A percentile compares a stretch with the other conserved stretches of the same genome.
These are phyloP conservation scores for Pseudogymnoascus sp. DNA, from an alignment of 2,329 filamentous ascomycete genomes.

Conservation along the genomic window DNA sequence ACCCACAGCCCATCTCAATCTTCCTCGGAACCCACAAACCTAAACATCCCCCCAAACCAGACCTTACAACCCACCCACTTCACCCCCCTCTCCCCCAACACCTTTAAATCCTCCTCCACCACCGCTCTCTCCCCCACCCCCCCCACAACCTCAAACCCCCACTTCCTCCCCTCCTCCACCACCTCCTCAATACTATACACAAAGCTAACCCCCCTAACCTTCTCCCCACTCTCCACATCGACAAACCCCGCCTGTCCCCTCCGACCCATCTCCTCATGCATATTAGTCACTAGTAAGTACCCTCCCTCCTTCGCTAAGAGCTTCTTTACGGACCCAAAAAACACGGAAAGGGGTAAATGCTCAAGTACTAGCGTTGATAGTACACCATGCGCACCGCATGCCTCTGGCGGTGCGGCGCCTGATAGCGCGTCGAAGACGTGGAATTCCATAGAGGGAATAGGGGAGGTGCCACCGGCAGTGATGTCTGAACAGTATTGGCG, in stretches of 20 bases:
- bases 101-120: conserved; percentile 33
- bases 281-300: conserved; percentile 53
- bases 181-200: conserved; percentile 44
- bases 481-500: conserved; percentile 16
- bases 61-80: conserved; percentile 54
- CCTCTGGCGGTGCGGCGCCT: conserved; percentile 20
- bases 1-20: neutral
- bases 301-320: conserved; percentile 39
- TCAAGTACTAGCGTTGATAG: conserved; percentile 57
- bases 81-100: conserved; percentile 48
- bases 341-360: conserved; percentile 44
- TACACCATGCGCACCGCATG: conserved; percentile 32
- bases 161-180: conserved; percentile 37
- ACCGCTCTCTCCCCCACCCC: conserved; percentile 36
- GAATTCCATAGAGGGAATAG: conserved; percentile 12
- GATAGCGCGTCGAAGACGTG: conserved; percentile 20
- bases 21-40: conserved; percentile 13
- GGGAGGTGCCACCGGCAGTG: neutral
- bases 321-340: conserved; percentile 38
- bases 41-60: conserved; percentile 44
- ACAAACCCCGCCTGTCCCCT: conserved; percentile 54
- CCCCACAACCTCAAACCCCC: conserved; percentile 36
- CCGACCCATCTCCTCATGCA: conserved; percentile 56
- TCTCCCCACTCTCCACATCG: conserved; percentile 41
- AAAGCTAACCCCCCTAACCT: conserved; percentile 52